Percentiles rank a stretch among this genome's conserved stretches.
These are phyloP conservation scores for Psilocybe tampanensis DNA, from an alignment of 768 basidiomycete genomes.

Conservation along the genomic window DNA sequence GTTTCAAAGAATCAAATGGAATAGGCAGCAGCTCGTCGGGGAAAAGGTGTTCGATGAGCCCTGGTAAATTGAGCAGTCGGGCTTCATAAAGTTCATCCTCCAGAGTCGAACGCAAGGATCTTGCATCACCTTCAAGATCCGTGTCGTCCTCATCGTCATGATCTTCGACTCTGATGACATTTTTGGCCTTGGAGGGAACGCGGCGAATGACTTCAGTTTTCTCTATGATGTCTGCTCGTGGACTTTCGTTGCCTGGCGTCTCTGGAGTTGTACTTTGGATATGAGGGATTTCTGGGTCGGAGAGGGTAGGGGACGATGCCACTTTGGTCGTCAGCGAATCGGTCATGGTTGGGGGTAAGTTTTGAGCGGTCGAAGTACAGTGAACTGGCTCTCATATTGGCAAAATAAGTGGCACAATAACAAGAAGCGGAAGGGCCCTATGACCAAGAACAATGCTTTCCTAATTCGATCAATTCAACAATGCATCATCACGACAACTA, in stretches of 20 bases:
- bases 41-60: constrained; percentile 2
- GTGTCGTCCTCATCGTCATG: background rate
- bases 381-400: background rate
- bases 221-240: background rate
- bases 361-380: background rate
- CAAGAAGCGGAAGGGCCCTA: too few species aligned
- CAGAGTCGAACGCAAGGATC: background rate
- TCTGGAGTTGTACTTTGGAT: background rate
- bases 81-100: background rate
- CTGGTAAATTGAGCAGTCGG: background rate
- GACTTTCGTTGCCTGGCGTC: background rate
- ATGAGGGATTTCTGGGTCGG: background rate
- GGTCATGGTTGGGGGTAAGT: background rate
- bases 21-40: background rate
- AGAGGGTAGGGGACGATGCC: background rate
- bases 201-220: background rate
- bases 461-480: too few species aligned
- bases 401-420: too few species aligned
- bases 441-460: too few species aligned
- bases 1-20: background rate
- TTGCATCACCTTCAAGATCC: background rate
- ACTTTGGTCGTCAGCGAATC: background rate
- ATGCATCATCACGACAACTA: too few species aligned
- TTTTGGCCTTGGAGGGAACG: background rate
- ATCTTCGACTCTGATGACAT: background rate